phyloP scores from a whole-genome alignment of 164 flowering plant species.

The Stephania cephalantha region DNA sequence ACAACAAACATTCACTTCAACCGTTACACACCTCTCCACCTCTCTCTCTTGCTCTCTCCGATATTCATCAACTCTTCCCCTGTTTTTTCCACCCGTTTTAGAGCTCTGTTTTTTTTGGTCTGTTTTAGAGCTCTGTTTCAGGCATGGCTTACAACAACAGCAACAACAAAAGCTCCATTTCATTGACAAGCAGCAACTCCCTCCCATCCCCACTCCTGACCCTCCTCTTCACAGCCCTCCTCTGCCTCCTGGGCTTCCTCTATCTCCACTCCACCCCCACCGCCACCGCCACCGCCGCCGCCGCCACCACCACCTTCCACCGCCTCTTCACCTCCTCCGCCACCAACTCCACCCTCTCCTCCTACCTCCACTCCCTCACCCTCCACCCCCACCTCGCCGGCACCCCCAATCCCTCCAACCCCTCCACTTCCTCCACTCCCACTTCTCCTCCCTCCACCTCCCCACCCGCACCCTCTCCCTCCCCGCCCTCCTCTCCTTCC shows the following conservation, averaged over 20 bases:
- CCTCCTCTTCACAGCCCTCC: conserved; percentile 17
- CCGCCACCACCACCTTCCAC: conserved; percentile 26
- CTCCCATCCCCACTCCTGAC: conserved; percentile 13
- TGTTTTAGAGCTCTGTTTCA: neutral
- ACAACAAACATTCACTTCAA: too few relatives aligned
- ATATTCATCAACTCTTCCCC: neutral
- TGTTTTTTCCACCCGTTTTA: too few relatives aligned
- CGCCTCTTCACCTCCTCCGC: conserved; percentile 48
- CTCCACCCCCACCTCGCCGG: conserved; percentile 83
- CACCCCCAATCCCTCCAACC: conserved; percentile 38
- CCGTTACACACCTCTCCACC: too few relatives aligned
- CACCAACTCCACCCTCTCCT: conserved; percentile 53
- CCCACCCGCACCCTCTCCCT: conserved; percentile 36
- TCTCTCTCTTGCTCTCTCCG: too few relatives aligned
- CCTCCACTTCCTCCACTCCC: conserved; percentile 34
- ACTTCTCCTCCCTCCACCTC: conserved; percentile 37
- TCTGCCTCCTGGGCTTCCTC: conserved; percentile 31
- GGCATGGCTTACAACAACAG: neutral
- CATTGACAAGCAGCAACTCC: neutral
- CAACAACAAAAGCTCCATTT: neutral
- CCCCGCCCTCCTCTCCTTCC: conserved; percentile 64
- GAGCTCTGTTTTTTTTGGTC: neutral
- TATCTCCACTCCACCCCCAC: conserved; percentile 19
- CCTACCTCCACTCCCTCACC: conserved; percentile 73
- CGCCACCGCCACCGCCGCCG: neutral